Evolutionary conservation across 768 basidiomycete species (phyloP), one percentile per base, ranked within the genome.

Genomic region (Zangia roseola): DNA sequence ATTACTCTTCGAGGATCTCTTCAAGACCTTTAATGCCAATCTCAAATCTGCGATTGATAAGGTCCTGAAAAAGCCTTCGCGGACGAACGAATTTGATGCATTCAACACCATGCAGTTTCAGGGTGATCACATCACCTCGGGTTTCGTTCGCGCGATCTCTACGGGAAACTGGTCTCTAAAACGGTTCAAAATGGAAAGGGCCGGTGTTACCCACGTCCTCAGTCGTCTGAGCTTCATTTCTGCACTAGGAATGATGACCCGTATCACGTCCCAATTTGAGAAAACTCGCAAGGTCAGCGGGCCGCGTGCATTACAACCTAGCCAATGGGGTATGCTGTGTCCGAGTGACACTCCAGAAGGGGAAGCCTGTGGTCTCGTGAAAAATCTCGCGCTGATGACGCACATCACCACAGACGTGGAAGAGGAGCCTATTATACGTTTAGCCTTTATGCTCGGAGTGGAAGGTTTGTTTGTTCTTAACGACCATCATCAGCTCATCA

Each of bases 91-190:
- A 64, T 97, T 94, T 58, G 95, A 98, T 61, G 94, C 94, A 4
- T 88, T 85, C 73, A 91, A 89, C 60, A 91, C 89, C 3, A 90
- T 99, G 86, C 85, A 88, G 63, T 92, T 97, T 69, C 90, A 93
- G 69, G 90, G 91, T n/a, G 93, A 97, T 55, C 89, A 91, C 56
- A 91, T 99, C 62, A 97, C 95, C 14, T 78, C 91, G 16, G 97
- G 95, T 23, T 97, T 99, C 61, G 86, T 92, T 33, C 90, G 95
- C 46, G 94, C 97, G 23, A 97, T 99, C 53, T 97, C 94, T 9
- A 99, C 97, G 0, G 97, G 97, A 10, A 99, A 99, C 64, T 99
- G 97, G 97, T 93, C 91, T 10, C 75, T 99, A 42, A 98, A 97
- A 69, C 90, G 97, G 43, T 98, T 99, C 80, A 95, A 94, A 74